Percentiles rank a stretch among this genome's conserved stretches.
Evolutionary conservation across 352 stramenopile genomes (phyloP).

Genomic region (Phytophthora pluvialis): DNA sequence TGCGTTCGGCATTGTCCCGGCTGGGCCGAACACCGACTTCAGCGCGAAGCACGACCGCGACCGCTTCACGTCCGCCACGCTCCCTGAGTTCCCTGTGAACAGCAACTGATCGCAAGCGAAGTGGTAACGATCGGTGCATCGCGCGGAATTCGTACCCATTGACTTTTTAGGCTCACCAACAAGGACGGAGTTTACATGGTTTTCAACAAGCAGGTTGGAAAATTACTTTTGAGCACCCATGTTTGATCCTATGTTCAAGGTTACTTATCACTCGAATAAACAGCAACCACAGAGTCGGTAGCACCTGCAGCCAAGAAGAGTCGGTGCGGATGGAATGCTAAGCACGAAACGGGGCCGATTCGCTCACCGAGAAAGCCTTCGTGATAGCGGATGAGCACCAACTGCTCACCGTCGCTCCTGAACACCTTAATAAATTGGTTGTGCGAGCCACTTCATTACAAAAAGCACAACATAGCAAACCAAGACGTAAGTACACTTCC

Average conservation of each 20-base stretch:
- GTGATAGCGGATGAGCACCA: slow-evolving; percentile 93
- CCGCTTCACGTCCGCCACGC: slow-evolving; percentile 51
- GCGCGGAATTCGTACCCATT: slow-evolving; percentile 17
- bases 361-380: slow-evolving; percentile 96
- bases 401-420: slow-evolving; percentile 87
- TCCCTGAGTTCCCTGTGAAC: slow-evolving; percentile 40
- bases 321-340: slow-evolving; percentile 97
- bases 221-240: not conserved
- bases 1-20: slow-evolving; percentile 93
- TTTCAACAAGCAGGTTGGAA: not conserved
- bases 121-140: not conserved
- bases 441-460: slow-evolving; percentile 89
- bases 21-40: slow-evolving; percentile 67
- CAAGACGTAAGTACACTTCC: slow-evolving; percentile 1
- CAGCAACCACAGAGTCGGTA: slow-evolving; percentile 95
- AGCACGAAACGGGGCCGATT: slow-evolving; percentile 96
- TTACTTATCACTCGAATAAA: slow-evolving; percentile 91
- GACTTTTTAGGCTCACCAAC: slow-evolving; percentile 15
- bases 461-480: not conserved
- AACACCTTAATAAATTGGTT: slow-evolving; percentile 99
- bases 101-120: slow-evolving; percentile 14
- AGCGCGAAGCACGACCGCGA: slow-evolving; percentile 69
- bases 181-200: slow-evolving; percentile 15
- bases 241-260: slow-evolving; percentile 1
- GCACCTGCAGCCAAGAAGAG: slow-evolving; percentile 95